Conservation (phyloP, 768 basidiomycete genomes). For the Mrakia gelida region DNA sequence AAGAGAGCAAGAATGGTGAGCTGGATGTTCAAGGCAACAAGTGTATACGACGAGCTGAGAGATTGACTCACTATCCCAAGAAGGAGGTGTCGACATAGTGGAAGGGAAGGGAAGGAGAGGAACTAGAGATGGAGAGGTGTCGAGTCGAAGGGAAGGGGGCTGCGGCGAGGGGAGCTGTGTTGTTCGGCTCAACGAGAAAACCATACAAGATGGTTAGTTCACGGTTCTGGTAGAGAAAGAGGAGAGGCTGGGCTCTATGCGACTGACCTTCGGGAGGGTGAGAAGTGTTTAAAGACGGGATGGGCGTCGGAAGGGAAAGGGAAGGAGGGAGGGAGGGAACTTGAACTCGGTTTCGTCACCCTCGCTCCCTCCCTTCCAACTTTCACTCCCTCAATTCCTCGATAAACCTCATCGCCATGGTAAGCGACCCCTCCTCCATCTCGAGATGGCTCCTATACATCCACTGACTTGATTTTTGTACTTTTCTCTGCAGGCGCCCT, state of each 20-base stretch:
- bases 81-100: neutral
- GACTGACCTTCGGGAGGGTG: neutral
- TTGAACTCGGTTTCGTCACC: neutral
- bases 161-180: neutral
- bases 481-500: conserved; percentile 38
- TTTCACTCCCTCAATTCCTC: neutral
- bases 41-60: neutral
- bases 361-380: neutral
- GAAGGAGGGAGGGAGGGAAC: neutral
- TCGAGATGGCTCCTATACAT: neutral
- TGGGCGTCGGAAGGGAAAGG: neutral
- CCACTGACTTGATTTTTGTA: neutral
- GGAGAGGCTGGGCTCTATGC: neutral
- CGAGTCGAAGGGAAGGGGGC: neutral
- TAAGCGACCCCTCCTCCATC: neutral
- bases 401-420: neutral
- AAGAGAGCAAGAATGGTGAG: neutral
- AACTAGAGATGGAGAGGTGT: neutral
- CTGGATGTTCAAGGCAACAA: neutral
- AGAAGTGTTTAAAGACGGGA: neutral
- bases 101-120: neutral
- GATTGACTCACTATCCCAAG: conserved; percentile 18
- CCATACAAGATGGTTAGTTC: neutral
- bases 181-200: neutral
- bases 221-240: neutral